Conservation (phyloP, 768 basidiomycete species). For the Termitomyces sp. region DNA sequence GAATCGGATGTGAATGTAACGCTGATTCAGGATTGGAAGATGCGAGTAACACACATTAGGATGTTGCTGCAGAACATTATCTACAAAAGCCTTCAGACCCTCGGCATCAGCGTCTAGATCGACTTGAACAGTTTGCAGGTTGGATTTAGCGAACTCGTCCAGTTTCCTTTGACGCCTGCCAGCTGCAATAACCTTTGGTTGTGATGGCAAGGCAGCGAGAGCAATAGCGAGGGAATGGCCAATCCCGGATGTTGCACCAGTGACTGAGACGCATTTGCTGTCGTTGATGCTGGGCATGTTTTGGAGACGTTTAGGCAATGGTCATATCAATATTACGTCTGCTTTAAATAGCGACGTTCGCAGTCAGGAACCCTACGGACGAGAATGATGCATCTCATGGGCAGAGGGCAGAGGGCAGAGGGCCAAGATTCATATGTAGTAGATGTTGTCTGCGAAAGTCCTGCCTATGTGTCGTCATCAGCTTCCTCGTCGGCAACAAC, state of each 20-base stretch:
- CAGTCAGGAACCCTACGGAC: not conserved
- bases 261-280: conserved; percentile 23
- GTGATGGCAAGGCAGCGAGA: conserved; percentile 41
- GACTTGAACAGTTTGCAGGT: conserved; percentile 38
- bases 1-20: not conserved
- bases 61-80: conserved; percentile 37
- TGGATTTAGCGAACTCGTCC: conserved; percentile 38
- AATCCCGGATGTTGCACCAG: conserved; percentile 48
- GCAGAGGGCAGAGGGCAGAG: conserved; percentile 10
- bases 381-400: not conserved
- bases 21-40: not conserved
- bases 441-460: too few relatives aligned
- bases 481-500: conserved; percentile 5
- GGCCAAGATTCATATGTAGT: too few relatives aligned
- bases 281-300: conserved; percentile 4
- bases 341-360: too few relatives aligned
- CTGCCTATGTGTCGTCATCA: not conserved
- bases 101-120: conserved; percentile 38
- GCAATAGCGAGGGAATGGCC: conserved; percentile 53
- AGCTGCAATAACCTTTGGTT: conserved; percentile 46
- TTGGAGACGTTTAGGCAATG: too few relatives aligned
- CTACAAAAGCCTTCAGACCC: conserved; percentile 36
- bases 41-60: conserved; percentile 38
- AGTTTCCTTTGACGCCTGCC: conserved; percentile 53
- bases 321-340: too few relatives aligned